Percentiles rank a stretch among this genome's conserved stretches.
phyloP scores from a whole-genome alignment of 306 rosid species.

The Rosa chinensis region DNA sequence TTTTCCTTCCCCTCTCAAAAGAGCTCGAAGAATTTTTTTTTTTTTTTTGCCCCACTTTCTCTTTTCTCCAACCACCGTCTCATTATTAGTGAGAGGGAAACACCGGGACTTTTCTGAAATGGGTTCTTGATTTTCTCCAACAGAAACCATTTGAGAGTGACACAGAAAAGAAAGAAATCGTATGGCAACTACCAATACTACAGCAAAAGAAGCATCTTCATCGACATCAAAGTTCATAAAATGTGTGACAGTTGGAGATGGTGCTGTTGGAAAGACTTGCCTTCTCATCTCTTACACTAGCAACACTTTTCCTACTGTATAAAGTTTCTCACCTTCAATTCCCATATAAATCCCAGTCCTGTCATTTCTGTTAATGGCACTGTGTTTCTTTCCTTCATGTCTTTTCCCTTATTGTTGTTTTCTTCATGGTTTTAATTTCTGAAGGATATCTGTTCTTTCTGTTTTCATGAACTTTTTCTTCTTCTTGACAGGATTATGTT shows the following conservation, averaged over 20 bases:
- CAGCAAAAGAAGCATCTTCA: constrained; percentile 6
- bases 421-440: not conserved
- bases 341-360: not conserved
- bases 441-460: constrained; percentile 1
- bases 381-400: not conserved
- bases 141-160: constrained; percentile 1
- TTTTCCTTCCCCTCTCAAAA: not conserved
- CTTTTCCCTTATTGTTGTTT: not conserved
- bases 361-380: not conserved
- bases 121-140: not conserved
- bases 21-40: not conserved
- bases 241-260: constrained; percentile 28
- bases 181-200: constrained; percentile 10
- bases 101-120: not conserved
- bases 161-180: not conserved
- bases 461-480: not conserved
- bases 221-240: constrained; percentile 23
- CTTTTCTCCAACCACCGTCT: not conserved
- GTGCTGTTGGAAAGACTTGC: constrained; percentile 30
- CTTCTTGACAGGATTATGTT: constrained; percentile 47
- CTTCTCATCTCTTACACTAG: constrained; percentile 27
- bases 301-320: constrained; percentile 26
- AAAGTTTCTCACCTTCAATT: not conserved
- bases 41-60: not conserved
- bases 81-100: not conserved